phyloP scores from a whole-genome alignment of 805 yeast genomes.

The Monosporozyma aquatica region DNA sequence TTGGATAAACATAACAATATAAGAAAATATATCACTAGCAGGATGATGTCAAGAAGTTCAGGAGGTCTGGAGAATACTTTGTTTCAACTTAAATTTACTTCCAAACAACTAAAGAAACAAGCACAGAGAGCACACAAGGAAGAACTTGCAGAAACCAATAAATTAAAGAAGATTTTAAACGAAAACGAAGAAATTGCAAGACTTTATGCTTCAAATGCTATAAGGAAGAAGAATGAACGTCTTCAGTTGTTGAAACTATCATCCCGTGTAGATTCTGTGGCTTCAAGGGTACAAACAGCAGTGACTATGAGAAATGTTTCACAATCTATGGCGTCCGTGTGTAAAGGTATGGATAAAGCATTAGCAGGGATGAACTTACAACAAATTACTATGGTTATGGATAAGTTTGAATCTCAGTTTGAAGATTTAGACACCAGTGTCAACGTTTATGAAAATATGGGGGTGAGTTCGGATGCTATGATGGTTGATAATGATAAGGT shows the following conservation, averaged over 20 bases:
- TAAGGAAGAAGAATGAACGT: slow-evolving; percentile 81
- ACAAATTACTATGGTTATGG: slow-evolving; percentile 89
- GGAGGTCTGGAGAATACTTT: slow-evolving; percentile 30
- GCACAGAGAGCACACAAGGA: slow-evolving; percentile 87
- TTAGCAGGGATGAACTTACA: slow-evolving; percentile 93
- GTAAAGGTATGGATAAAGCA: slow-evolving; percentile 93
- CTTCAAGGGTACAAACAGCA: slow-evolving; percentile 92
- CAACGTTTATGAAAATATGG: slow-evolving; percentile 84
- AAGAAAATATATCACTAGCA: too few relatives aligned
- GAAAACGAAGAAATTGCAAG: slow-evolving; percentile 74
- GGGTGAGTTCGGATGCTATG: slow-evolving; percentile 78
- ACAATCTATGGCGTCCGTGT: slow-evolving; percentile 87
- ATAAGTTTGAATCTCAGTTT: slow-evolving; percentile 90
- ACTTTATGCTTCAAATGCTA: slow-evolving; percentile 91
- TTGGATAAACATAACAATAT: too few relatives aligned
- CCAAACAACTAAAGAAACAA: slow-evolving; percentile 85
- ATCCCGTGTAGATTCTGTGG: slow-evolving; percentile 90
- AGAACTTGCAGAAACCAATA: slow-evolving; percentile 76
- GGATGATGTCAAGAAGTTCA: slow-evolving; percentile 26
- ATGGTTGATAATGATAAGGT: slow-evolving; percentile 94
- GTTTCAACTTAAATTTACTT: slow-evolving; percentile 57
- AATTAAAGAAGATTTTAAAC: slow-evolving; percentile 56
- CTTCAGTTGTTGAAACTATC: slow-evolving; percentile 73
- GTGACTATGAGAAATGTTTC: slow-evolving; percentile 95
- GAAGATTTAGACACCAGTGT: slow-evolving; percentile 93